Conservation (phyloP, 2,329 filamentous ascomycete species). For the Rosellinia necatrix region DNA sequence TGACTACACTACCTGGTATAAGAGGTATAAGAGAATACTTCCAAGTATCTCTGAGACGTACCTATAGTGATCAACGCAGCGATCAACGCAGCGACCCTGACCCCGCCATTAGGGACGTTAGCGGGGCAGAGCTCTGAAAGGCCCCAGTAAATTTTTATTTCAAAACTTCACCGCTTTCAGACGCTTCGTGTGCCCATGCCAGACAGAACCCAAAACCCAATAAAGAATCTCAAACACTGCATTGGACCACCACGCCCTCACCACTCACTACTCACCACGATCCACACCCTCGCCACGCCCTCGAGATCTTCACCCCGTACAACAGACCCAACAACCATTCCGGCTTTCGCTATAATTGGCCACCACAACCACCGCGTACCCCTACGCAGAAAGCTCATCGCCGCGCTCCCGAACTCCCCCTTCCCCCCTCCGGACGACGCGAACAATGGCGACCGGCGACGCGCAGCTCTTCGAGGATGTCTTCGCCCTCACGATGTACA, state of each 20-base stretch:
- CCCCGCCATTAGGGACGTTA: constrained; percentile 23
- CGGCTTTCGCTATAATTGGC: not conserved
- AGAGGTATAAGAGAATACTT: not conserved
- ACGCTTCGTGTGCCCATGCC: not conserved
- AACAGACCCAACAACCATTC: not conserved
- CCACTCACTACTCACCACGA: too few relatives aligned
- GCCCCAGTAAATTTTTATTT: constrained; percentile 32
- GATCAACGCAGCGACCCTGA: too few relatives aligned
- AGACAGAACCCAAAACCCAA: not conserved
- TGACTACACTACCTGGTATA: too few relatives aligned
- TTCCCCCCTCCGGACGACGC: too few relatives aligned
- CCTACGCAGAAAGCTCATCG: too few relatives aligned
- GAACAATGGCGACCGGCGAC: constrained; percentile 74
- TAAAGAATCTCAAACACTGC: too few relatives aligned
- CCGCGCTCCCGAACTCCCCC: too few relatives aligned
- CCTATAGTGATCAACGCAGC: too few relatives aligned
- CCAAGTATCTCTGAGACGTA: too few relatives aligned
- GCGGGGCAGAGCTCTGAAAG: constrained; percentile 29
- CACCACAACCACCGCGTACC: too few relatives aligned
- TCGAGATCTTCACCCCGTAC: not conserved
- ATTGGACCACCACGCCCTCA: not conserved
- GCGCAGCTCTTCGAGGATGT: constrained; percentile 92
- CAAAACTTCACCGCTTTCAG: constrained; percentile 37
- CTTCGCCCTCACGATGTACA: constrained; percentile 79
- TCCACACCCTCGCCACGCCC: too few relatives aligned